Evolutionary conservation across 768 basidiomycete genomes (phyloP), one percentile per base, ranked within the genome.

Genomic region (Tricholoma bakamatsutake): DNA sequence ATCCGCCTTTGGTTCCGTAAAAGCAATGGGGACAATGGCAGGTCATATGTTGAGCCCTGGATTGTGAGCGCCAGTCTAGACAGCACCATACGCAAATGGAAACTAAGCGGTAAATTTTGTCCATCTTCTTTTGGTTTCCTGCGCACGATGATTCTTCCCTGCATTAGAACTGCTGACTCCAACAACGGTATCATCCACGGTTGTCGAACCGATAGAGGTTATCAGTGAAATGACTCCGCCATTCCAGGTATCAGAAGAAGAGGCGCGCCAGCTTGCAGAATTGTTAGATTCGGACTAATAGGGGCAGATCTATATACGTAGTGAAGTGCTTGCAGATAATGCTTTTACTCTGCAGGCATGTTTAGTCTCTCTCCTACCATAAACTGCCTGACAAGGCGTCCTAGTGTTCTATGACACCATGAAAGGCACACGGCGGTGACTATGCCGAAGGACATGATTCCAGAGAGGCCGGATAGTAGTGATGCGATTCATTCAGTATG

Each of bases 211-310:
- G 10, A 37, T 43, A 1, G 15, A 21, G 46, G 43, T 56, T 17
- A 54, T 58, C 28, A 52, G 58, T 33, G 58, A 61, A 30, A 57
- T 64, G 39, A 59, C 66, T 50, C 13, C 69, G 12, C 17, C 66
- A 65, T 66, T 79, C 68, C 30, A 75, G 52, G 65, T 95, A 69
- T 88, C 93, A 9, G 91, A 88, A 63, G 95, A 96, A 52, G 95
- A 97, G 69, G 93, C 94, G 63, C 78, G 82, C 18, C 93, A 97
- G 68, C 74, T 98, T 18, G 93, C 85, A 35, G 93, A 93, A 64
- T 69, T 97, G 8, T 64, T 79, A 68, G 75, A 71, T 45, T 62
- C 60, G 1, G 73, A 75, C 47, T 70, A 61, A 56, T 27, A 4
- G 12, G 12, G 13, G 43, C 21, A 45, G 11, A 24, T 12, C 11